Base-by-base conservation (phyloP, 2,329 filamentous ascomycete species). In the Fusarium floridanum region DNA sequence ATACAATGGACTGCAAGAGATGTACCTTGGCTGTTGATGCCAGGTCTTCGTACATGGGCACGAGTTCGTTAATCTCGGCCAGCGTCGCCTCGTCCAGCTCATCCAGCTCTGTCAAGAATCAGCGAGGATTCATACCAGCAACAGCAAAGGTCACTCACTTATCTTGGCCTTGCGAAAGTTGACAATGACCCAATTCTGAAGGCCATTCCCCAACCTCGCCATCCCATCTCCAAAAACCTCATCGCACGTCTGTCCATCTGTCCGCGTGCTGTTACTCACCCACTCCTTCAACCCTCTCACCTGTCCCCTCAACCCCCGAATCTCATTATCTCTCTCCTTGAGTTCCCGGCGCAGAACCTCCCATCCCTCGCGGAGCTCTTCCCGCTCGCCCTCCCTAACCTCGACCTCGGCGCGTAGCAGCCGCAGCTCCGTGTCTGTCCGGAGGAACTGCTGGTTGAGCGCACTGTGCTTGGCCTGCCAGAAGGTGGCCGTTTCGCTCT, bases 101-200 rank as follows among this genome's bases (percentile, higher is more conserved):
- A 1, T 83, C 81, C 4, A 88, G 74, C 75, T 89, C 88, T 89
- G 70, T 16, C 20, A 50, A 3, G 36, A 43, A 11, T 61, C 16
- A 70, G 64, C 5, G 27, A 53, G 60, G n/a, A 22, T 17, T 20
- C 10, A 20, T 24, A 3, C 8, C 8, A 27, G 4, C 6, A 9
- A 22, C 6, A 22, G 20, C 1, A 4, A 2, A 10, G 2, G 22
- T 0, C 16, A 81, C 85, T 76, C 79, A 88, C 87, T 84, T 56
- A 92, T 82, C 82, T 88, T 92, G 14, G 88, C 86, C 71, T 88
- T 89, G 61, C 92, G 87, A 74, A 93, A 94, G 79, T 93, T 89
- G 29, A 89, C 88, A 76, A 94, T 91, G 5, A 92, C 89, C 92
- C 92, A 95, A 76, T 94, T 94, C 82, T 94, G 92, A 75, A 94